phyloP scores from a whole-genome alignment of 257 asterid species.

The Dorcoceras hygrometricum region DNA sequence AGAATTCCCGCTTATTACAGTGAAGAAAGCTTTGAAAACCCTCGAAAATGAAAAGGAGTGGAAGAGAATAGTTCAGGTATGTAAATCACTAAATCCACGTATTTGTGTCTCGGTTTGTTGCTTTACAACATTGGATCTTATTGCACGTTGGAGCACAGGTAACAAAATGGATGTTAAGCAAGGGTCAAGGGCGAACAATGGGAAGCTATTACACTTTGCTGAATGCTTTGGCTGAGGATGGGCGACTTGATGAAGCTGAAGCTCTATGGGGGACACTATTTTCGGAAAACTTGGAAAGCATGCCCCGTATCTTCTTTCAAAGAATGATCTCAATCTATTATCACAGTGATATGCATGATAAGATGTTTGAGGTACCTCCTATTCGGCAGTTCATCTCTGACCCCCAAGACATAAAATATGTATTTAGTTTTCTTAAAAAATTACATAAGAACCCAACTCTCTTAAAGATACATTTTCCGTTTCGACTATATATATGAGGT shows the following conservation, averaged over 20 bases:
- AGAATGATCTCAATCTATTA: conserved; percentile 72
- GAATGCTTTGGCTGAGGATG: conserved; percentile 87
- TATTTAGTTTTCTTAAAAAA: too few species aligned
- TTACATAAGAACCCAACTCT: neutral
- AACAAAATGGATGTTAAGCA: conserved; percentile 94
- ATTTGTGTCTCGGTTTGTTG: conserved; percentile 1
- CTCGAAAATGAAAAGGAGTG: conserved; percentile 81
- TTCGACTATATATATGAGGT: neutral
- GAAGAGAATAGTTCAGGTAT: conserved; percentile 91
- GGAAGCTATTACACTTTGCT: conserved; percentile 81
- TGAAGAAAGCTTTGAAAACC: conserved; percentile 82
- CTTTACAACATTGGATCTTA: conserved; percentile 17
- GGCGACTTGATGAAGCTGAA: conserved; percentile 90
- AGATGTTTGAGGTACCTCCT: conserved; percentile 79
- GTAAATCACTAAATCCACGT: neutral
- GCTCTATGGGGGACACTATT: conserved; percentile 78
- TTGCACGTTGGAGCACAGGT: conserved; percentile 37
- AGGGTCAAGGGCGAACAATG: conserved; percentile 98
- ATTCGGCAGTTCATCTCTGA: neutral
- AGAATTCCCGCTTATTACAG: conserved; percentile 86
- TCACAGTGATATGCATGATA: conserved; percentile 69
- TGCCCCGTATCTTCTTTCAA: conserved; percentile 85
- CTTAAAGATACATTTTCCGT: neutral
- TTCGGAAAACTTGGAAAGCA: conserved; percentile 74
- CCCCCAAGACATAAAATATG: neutral